A percentile compares a stretch with the other conserved stretches of the same genome.
Conservation (phyloP, 768 basidiomycete genomes). For the Hericium rajendrae region DNA sequence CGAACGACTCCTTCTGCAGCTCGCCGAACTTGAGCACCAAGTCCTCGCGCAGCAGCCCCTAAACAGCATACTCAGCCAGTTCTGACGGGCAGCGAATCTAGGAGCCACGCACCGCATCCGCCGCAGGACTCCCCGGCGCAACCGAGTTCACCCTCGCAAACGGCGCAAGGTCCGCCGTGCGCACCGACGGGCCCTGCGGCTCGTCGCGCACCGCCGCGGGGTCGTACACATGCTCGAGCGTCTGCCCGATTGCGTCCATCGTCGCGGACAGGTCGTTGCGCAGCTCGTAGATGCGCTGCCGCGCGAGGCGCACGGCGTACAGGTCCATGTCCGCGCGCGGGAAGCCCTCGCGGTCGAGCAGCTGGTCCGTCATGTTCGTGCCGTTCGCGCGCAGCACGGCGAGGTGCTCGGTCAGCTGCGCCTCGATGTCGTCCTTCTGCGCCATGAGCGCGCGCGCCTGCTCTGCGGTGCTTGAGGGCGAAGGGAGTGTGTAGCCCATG, state of each 20-base stretch:
- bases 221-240: slow-evolving; percentile 62
- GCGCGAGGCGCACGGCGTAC: slow-evolving; percentile 65
- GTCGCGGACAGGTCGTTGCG: slow-evolving; percentile 66
- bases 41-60: slow-evolving; percentile 66
- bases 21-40: slow-evolving; percentile 66
- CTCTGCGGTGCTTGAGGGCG: slow-evolving; percentile 30
- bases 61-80: slow-evolving; percentile 4
- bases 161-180: slow-evolving; percentile 25
- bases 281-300: slow-evolving; percentile 70
- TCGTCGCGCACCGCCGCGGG: slow-evolving; percentile 19
- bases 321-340: slow-evolving; percentile 83
- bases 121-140: slow-evolving; percentile 74
- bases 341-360: slow-evolving; percentile 84
- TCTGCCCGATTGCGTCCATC: slow-evolving; percentile 57
- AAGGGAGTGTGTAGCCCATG: slow-evolving; percentile 14
- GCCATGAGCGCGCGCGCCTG: slow-evolving; percentile 56
- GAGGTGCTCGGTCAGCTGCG: slow-evolving; percentile 53
- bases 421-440: slow-evolving; percentile 64
- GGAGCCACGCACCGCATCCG: slow-evolving; percentile 68
- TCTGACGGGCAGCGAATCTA: too few relatives aligned
- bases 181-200: slow-evolving; percentile 1
- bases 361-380: slow-evolving; percentile 57
- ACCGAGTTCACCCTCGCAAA: slow-evolving; percentile 82
- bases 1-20: slow-evolving; percentile 45
- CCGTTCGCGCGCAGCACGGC: slow-evolving; percentile 55